Conservation (phyloP, 441 rosid species). For the Syzygium malaccense region DNA sequence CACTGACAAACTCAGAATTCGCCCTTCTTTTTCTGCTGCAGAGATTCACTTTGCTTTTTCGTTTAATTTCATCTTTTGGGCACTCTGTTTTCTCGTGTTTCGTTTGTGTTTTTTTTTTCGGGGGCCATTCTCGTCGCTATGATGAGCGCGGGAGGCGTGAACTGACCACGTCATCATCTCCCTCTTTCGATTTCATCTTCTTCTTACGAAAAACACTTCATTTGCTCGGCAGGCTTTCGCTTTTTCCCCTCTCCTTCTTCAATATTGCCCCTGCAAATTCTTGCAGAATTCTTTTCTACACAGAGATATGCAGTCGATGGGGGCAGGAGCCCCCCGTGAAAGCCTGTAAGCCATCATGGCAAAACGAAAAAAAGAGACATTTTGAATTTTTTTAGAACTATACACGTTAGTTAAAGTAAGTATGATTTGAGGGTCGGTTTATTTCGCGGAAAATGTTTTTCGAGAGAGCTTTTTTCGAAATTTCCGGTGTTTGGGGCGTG, state of each 20-base stretch:
- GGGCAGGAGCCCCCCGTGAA: background rate
- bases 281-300: background rate
- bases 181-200: background rate
- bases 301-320: background rate
- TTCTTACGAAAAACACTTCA: background rate
- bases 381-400: accelerated
- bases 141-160: slow-evolving; percentile 19
- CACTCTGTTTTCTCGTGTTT: background rate
- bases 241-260: background rate
- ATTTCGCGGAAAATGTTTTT: too few relatives aligned
- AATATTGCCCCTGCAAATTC: background rate
- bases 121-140: background rate
- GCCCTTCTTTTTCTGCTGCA: background rate
- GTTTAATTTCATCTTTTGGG: background rate
- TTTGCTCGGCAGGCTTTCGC: background rate
- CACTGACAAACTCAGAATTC: background rate
- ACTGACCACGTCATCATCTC: slow-evolving; percentile 27
- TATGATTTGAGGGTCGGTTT: background rate
- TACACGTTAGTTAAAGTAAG: background rate
- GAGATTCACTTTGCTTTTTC: background rate
- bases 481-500: too few relatives aligned
- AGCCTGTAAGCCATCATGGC: background rate
- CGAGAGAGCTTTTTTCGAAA: too few relatives aligned
- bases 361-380: background rate
- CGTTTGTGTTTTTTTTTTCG: too few relatives aligned